These are phyloP conservation scores for Collybiopsis confluens DNA, from an alignment of 768 basidiomycete genomes.

Conservation along the genomic window DNA sequence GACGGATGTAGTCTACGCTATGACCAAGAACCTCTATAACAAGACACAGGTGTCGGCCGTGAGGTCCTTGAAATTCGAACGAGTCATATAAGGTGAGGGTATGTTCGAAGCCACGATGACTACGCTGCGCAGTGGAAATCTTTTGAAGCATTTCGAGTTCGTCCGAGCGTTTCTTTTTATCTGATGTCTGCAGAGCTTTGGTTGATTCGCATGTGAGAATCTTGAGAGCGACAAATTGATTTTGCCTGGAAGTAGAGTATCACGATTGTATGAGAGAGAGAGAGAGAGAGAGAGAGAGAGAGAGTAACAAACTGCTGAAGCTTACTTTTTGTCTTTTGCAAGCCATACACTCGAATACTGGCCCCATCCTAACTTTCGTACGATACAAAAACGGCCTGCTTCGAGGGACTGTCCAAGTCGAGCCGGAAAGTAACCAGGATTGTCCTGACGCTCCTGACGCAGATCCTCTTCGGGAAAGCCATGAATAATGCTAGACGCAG, in stretches of 20 bases:
- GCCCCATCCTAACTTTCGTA: constrained; percentile 55
- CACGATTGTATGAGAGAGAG: not conserved
- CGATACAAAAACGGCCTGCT: constrained; percentile 21
- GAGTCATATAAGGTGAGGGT: constrained; percentile 76
- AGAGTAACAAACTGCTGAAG: too few species aligned
- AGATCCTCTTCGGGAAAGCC: not conserved
- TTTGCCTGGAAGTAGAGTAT: not conserved
- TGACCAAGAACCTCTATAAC: constrained; percentile 66
- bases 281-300: not conserved
- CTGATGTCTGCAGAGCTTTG: constrained; percentile 29
- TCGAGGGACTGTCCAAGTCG: not conserved
- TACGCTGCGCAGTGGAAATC: not conserved
- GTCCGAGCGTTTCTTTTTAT: constrained; percentile 9
- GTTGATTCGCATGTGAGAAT: constrained; percentile 22
- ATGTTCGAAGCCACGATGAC: constrained; percentile 53
- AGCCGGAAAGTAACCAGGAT: not conserved
- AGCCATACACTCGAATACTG: constrained; percentile 47
- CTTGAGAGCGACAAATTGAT: constrained; percentile 21
- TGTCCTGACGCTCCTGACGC: not conserved
- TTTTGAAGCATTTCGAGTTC: constrained; percentile 13
- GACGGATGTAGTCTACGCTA: not conserved
- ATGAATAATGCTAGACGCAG: not conserved
- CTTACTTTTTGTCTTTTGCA: constrained; percentile 31
- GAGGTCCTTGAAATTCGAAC: constrained; percentile 69
- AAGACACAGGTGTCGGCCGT: constrained; percentile 81